Percentiles rank a stretch among this genome's conserved stretches.
These are phyloP conservation scores for Asterophora parasitica DNA, from an alignment of 768 basidiomycete genomes.

Conservation along the genomic window DNA sequence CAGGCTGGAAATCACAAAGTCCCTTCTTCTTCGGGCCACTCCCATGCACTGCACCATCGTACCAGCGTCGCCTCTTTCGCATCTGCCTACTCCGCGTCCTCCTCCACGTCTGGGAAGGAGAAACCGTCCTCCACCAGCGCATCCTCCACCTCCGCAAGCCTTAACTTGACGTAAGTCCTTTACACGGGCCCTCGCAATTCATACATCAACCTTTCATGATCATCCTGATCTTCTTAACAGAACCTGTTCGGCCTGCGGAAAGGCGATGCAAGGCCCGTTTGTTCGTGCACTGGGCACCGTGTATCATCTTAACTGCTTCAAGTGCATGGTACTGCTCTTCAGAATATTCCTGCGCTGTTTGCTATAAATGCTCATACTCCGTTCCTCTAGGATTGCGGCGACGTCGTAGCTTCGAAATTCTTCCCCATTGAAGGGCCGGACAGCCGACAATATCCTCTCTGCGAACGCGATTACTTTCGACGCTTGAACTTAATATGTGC, in stretches of 20 bases:
- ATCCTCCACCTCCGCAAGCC: slow-evolving; percentile 51
- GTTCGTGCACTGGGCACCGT: slow-evolving; percentile 92
- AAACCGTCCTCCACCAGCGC: slow-evolving; percentile 47
- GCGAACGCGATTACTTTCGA: slow-evolving; percentile 97
- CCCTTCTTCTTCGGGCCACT: slow-evolving; percentile 51
- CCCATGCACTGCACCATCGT: slow-evolving; percentile 42
- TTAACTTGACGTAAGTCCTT: slow-evolving; percentile 55
- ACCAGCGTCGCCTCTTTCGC: slow-evolving; percentile 44
- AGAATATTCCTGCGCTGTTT: slow-evolving; percentile 7
- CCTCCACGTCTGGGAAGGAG: slow-evolving; percentile 33
- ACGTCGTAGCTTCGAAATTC: slow-evolving; percentile 96
- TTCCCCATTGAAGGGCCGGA: slow-evolving; percentile 95
- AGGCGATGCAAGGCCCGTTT: slow-evolving; percentile 90
- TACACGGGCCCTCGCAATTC: slow-evolving; percentile 1
- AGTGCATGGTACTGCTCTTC: slow-evolving; percentile 74
- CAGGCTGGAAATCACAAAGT: slow-evolving; percentile 33
- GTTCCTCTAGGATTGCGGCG: slow-evolving; percentile 78
- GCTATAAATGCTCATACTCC: neutral
- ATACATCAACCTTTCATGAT: slow-evolving; percentile 15
- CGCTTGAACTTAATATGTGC: slow-evolving; percentile 94
- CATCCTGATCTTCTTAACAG: slow-evolving; percentile 34
- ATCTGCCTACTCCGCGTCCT: slow-evolving; percentile 54
- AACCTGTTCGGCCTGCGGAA: slow-evolving; percentile 72
- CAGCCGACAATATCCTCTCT: slow-evolving; percentile 88
- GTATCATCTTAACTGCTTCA: slow-evolving; percentile 97